These are phyloP conservation scores for Aspergillus neoniger DNA, from an alignment of 2,329 filamentous ascomycete species.

Conservation along the genomic window DNA sequence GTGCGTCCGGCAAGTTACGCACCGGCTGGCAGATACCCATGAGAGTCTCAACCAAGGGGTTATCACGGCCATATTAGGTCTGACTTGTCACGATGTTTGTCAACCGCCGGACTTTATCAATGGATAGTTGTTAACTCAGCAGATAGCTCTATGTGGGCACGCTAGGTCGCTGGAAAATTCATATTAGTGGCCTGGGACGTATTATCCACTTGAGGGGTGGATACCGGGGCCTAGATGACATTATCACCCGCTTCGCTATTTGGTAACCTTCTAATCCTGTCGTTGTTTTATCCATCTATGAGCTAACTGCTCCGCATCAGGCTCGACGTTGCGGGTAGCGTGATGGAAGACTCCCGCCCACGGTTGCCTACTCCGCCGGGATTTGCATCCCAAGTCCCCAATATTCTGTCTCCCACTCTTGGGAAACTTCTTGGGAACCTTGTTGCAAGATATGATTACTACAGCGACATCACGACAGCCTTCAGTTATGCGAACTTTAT, in stretches of 20 bases:
- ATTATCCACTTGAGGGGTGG: conserved; percentile 23
- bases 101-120: too few species aligned
- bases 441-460: not conserved
- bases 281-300: not conserved
- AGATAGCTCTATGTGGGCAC: conserved; percentile 21
- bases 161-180: conserved; percentile 23
- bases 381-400: not conserved
- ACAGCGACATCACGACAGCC: not conserved
- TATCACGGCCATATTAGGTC: conserved; percentile 1
- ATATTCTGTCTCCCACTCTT: not conserved
- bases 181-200: conserved; percentile 23
- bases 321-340: not conserved
- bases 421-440: not conserved
- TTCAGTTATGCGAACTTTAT: not conserved
- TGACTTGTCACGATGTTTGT: conserved; percentile 5
- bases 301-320: not conserved
- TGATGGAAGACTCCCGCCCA: not conserved
- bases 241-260: not conserved
- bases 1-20: conserved; percentile 22
- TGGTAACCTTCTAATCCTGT: not conserved
- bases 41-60: conserved; percentile 19
- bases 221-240: conserved; percentile 14
- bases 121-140: not conserved
- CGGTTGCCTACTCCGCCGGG: not conserved
- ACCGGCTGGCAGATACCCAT: conserved; percentile 19